These are phyloP conservation scores for Coleophoma eucalyptorum DNA, from an alignment of 2,329 filamentous ascomycete species.

Conservation along the genomic window DNA sequence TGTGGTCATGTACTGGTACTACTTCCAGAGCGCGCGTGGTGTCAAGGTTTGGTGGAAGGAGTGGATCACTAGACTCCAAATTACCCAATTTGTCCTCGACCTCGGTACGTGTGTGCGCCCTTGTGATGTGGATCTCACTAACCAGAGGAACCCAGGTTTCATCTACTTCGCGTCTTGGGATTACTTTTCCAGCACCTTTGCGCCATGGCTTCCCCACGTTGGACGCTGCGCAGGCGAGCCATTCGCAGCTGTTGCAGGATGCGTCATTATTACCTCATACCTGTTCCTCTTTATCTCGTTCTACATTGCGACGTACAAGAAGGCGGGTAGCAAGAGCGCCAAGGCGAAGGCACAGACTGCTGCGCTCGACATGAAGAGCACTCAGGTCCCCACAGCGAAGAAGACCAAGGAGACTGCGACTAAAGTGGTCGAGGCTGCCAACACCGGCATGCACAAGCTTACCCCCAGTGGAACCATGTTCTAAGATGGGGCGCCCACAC, in stretches of 20 bases:
- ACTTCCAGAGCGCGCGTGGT: slow-evolving; percentile 24
- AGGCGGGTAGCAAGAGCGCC: slow-evolving; percentile 30
- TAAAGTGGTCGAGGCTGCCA: slow-evolving; percentile 6
- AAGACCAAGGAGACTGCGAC: slow-evolving; percentile 9
- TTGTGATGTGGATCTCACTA: not conserved
- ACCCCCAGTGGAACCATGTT: slow-evolving; percentile 7
- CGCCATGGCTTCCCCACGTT: slow-evolving; percentile 15
- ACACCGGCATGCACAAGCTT: slow-evolving; percentile 8
- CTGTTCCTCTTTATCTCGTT: slow-evolving; percentile 23
- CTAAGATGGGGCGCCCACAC: not conserved
- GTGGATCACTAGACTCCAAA: slow-evolving; percentile 24
- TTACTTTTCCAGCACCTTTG: slow-evolving; percentile 19
- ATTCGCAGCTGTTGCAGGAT: slow-evolving; percentile 19
- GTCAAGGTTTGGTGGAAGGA: slow-evolving; percentile 23
- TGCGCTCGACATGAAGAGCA: slow-evolving; percentile 9
- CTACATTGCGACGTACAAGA: slow-evolving; percentile 22
- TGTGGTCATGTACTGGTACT: slow-evolving; percentile 28
- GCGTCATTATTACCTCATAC: slow-evolving; percentile 19
- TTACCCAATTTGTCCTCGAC: slow-evolving; percentile 25
- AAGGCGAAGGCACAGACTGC: slow-evolving; percentile 27
- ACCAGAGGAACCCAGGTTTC: slow-evolving; percentile 14
- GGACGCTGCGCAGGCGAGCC: slow-evolving; percentile 21
- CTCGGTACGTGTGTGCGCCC: slow-evolving; percentile 7
- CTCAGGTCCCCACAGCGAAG: slow-evolving; percentile 10
- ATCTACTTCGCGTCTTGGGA: slow-evolving; percentile 23